Percentiles rank a stretch among this genome's conserved stretches.
phyloP scores from a whole-genome alignment of 2,329 filamentous ascomycete species.

The Penicillium sp. region DNA sequence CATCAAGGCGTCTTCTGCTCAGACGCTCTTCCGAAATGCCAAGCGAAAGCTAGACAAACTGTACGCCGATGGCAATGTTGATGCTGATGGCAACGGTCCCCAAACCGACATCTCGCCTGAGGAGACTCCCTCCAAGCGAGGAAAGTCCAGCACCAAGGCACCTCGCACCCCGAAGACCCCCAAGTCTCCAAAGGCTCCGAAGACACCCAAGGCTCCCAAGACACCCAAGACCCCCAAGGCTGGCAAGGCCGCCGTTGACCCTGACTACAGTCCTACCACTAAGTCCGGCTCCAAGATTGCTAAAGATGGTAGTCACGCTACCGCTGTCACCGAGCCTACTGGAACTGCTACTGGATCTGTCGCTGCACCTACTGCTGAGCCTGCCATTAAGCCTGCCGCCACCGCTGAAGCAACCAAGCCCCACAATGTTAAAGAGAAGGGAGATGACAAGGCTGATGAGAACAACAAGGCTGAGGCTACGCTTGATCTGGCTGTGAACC shows the following conservation, averaged over 20 bases:
- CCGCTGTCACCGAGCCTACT: background rate
- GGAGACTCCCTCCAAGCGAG: background rate
- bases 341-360: background rate
- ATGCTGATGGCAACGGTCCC: background rate
- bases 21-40: background rate
- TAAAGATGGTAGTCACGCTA: background rate
- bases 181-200: background rate
- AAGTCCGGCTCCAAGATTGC: background rate
- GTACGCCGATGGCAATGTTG: background rate
- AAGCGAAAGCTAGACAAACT: background rate
- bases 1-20: background rate
- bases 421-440: background rate
- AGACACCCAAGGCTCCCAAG: background rate
- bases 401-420: background rate
- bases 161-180: background rate
- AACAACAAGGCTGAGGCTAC: background rate
- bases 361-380: background rate
- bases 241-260: background rate
- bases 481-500: background rate
- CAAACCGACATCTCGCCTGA: background rate
- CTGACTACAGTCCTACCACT: background rate
- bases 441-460: background rate
- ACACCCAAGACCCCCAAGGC: background rate
- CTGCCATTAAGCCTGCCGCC: background rate
- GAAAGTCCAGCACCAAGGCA: background rate